Evolutionary conservation across 768 basidiomycete species (phyloP).

Genomic region (Tylopilus plumbeoviolaceoides): DNA sequence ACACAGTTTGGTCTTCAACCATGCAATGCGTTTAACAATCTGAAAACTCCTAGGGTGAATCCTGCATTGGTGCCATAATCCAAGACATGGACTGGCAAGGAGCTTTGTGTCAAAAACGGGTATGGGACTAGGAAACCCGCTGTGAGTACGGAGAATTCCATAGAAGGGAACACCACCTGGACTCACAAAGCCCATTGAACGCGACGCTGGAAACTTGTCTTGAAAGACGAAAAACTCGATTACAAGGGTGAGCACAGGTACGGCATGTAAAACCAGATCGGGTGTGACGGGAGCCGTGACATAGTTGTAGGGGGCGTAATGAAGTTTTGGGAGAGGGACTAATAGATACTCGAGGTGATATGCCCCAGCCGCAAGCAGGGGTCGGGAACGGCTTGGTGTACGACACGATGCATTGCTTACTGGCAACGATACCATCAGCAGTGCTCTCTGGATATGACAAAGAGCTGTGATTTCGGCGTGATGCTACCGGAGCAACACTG

Average conservation of each 20-base stretch:
- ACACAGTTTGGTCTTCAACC: conserved; percentile 7
- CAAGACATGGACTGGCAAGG: conserved; percentile 44
- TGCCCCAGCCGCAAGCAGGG: conserved; percentile 25
- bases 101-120: conserved; percentile 65
- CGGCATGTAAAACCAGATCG: conserved; percentile 64
- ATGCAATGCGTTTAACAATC: conserved; percentile 57
- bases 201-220: conserved; percentile 47
- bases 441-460: conserved; percentile 48
- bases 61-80: conserved; percentile 55
- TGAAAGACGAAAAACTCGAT: conserved; percentile 69
- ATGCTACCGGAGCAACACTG: neutral
- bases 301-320: neutral
- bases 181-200: conserved; percentile 60
- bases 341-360: neutral
- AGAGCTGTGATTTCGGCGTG: neutral
- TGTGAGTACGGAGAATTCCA: neutral
- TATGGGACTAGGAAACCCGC: conserved; percentile 58
- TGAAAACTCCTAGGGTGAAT: conserved; percentile 38
- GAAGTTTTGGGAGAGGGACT: conserved; percentile 20
- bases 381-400: too few species aligned
- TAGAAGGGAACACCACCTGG: neutral
- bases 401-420: conserved; percentile 31
- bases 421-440: conserved; percentile 65
- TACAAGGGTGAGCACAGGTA: conserved; percentile 53
- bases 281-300: conserved; percentile 15